Percentiles rank a stretch among this genome's conserved stretches.
phyloP scores from a whole-genome alignment of 768 basidiomycete genomes.

The Mycena vitilis region DNA sequence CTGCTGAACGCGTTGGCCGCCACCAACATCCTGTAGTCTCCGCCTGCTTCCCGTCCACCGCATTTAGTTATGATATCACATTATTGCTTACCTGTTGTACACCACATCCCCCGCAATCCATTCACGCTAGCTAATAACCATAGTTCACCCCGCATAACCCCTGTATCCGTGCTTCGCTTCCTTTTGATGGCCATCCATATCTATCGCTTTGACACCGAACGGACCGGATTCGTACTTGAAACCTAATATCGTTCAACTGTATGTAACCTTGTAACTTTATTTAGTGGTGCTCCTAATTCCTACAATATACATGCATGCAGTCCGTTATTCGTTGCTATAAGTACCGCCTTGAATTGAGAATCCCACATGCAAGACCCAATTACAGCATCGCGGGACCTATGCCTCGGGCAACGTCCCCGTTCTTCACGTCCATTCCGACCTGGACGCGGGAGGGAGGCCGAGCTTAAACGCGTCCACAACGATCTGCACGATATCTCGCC shows the following conservation, averaged over 20 bases:
- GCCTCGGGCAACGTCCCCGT: too few species aligned
- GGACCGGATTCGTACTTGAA: neutral
- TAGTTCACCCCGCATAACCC: neutral
- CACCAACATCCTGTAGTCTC: conserved; percentile 48
- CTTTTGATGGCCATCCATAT: too few species aligned
- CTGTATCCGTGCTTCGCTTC: conserved; percentile 6
- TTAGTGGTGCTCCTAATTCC: too few species aligned
- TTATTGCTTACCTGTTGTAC: conserved; percentile 11
- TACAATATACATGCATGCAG: too few species aligned
- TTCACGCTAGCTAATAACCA: conserved; percentile 14
- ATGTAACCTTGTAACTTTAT: too few species aligned
- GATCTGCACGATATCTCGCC: conserved; percentile 86
- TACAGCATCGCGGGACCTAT: too few species aligned
- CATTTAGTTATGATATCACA: conserved; percentile 5
- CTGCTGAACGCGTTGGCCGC: conserved; percentile 48
- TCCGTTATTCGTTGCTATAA: too few species aligned
- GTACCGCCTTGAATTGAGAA: too few species aligned
- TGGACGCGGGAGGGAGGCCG: neutral
- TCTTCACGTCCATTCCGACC: too few species aligned
- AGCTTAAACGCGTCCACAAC: conserved; percentile 70
- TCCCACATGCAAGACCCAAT: too few species aligned
- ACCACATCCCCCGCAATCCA: neutral
- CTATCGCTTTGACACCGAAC: too few species aligned
- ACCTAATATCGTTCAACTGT: too few species aligned
- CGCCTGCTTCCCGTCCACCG: neutral